Evolutionary conservation across 805 yeast genomes (phyloP).

Genomic region (Candida coleopterorum): DNA sequence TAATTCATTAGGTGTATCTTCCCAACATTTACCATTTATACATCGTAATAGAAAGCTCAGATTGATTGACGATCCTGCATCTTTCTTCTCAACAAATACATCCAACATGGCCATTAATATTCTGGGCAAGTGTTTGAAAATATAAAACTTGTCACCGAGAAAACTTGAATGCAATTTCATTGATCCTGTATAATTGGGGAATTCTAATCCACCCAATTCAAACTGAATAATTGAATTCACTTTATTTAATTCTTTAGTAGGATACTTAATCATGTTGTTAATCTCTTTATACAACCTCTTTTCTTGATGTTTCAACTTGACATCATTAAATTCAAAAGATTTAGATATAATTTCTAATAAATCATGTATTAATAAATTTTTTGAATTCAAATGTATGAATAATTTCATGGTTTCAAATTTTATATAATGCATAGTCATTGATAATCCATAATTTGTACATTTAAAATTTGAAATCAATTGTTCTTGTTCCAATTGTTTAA

Average conservation of each 20-base stretch:
- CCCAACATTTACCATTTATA: conserved; percentile 47
- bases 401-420: conserved; percentile 38
- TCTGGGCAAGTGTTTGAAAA: conserved; percentile 40
- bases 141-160: conserved; percentile 39
- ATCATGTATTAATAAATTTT: conserved; percentile 13
- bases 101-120: conserved; percentile 43
- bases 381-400: conserved; percentile 17
- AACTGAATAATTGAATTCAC: conserved; percentile 41
- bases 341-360: conserved; percentile 24
- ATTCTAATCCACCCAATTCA: conserved; percentile 48
- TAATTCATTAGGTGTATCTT: conserved; percentile 39
- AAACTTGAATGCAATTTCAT: conserved; percentile 34
- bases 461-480: conserved; percentile 22
- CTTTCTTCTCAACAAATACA: conserved; percentile 35
- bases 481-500: conserved; percentile 27
- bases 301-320: conserved; percentile 41
- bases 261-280: conserved; percentile 31
- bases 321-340: conserved; percentile 36
- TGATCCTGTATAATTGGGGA: conserved; percentile 41
- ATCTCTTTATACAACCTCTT: conserved; percentile 42
- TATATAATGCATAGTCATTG: conserved; percentile 49
- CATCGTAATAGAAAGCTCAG: conserved; percentile 37
- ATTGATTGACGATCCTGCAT: conserved; percentile 36
- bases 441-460: conserved; percentile 40
- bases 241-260: conserved; percentile 35